These are phyloP conservation scores for Fusarium torreyae DNA, from an alignment of 2,329 filamentous ascomycete species.

Conservation along the genomic window DNA sequence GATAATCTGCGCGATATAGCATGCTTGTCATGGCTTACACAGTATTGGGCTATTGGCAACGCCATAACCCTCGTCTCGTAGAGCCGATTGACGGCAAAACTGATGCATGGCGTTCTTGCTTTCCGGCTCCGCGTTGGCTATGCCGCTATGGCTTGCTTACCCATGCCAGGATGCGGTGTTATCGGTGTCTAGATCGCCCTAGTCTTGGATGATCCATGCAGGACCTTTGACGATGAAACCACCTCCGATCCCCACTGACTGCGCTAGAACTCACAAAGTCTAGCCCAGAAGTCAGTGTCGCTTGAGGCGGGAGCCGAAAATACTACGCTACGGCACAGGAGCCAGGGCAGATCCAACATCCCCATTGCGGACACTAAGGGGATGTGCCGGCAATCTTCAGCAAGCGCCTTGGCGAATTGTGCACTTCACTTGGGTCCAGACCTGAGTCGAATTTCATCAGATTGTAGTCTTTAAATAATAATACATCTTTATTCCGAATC, in stretches of 20 bases:
- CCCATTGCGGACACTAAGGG: conserved; percentile 9
- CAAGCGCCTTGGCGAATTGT: not conserved
- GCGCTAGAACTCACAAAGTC: not conserved
- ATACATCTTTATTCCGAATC: not conserved
- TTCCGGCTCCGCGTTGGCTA: conserved; percentile 15
- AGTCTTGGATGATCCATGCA: conserved; percentile 6
- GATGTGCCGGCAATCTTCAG: not conserved
- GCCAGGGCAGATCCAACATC: not conserved
- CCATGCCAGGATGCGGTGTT: not conserved
- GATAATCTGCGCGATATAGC: not conserved
- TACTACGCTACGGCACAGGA: not conserved
- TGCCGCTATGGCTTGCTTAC: conserved; percentile 18
- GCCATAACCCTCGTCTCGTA: not conserved
- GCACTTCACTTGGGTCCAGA: not conserved
- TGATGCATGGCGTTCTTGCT: not conserved
- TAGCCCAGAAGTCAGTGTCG: conserved; percentile 4
- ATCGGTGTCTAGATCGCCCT: not conserved
- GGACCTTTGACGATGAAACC: conserved; percentile 30
- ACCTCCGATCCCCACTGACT: not conserved
- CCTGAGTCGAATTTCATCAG: not conserved
- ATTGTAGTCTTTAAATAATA: not conserved
- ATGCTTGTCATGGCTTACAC: not conserved
- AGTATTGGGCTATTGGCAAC: not conserved
- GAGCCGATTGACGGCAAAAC: conserved; percentile 8
- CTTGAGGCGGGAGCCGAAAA: conserved; percentile 16